phyloP scores from a whole-genome alignment of 176 grass and related monocot genomes.

The Leersia perrieri region DNA sequence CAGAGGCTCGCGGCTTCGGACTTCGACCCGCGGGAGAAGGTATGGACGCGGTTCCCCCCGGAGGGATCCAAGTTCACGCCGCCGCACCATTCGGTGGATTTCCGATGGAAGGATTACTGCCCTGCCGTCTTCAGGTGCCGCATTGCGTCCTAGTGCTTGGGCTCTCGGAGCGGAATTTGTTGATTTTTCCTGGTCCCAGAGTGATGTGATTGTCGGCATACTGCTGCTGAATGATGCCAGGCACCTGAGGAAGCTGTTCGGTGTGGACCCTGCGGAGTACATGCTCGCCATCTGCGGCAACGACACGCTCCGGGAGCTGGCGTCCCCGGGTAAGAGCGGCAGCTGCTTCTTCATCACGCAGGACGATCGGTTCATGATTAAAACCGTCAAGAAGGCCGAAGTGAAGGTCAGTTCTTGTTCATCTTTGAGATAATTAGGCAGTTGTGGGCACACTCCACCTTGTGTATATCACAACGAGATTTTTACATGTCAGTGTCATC shows the following conservation, averaged over 20 bases:
- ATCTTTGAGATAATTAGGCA: neutral
- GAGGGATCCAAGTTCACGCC: conserved; percentile 86
- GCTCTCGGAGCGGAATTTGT: neutral
- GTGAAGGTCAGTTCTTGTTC: conserved; percentile 49
- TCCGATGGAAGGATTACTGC: conserved; percentile 90
- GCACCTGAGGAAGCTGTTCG: conserved; percentile 70
- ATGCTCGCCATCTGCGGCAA: conserved; percentile 85
- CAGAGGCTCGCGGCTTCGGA: conserved; percentile 49
- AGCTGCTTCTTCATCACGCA: conserved; percentile 86
- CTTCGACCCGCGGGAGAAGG: conserved; percentile 77
- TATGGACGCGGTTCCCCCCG: conserved; percentile 82
- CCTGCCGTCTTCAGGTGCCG: conserved; percentile 72
- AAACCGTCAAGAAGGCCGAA: conserved; percentile 81
- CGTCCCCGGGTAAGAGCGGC: conserved; percentile 80
- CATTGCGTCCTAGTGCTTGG: neutral
- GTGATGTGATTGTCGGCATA: neutral
- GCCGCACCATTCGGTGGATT: conserved; percentile 66
- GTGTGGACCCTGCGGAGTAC: conserved; percentile 82
- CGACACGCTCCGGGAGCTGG: conserved; percentile 65
- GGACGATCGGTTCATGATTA: conserved; percentile 85
- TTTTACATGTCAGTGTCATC: neutral
- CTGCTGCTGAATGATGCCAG: conserved; percentile 40
- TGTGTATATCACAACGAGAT: neutral
- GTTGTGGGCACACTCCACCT: neutral
- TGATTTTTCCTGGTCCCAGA: neutral